Evolutionary conservation across 768 basidiomycete genomes (phyloP).

Genomic region (Tylopilus felleus): DNA sequence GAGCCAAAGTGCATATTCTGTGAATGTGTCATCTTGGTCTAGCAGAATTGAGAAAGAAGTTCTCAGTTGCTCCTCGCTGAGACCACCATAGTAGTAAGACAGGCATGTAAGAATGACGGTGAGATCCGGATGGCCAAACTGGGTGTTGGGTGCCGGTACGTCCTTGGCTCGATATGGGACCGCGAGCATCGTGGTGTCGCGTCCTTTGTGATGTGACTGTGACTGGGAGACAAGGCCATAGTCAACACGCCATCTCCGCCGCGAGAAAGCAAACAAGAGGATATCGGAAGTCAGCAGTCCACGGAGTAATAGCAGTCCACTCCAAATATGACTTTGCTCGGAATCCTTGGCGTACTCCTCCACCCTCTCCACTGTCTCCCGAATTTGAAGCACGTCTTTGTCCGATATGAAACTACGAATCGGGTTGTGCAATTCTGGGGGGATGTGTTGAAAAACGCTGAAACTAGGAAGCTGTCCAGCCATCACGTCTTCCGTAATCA

Average conservation of each 20-base stretch:
- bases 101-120: too few species aligned
- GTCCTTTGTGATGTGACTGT: too few species aligned
- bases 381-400: not conserved
- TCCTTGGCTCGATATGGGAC: conserved; percentile 17
- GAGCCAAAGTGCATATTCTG: too few species aligned
- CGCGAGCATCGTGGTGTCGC: not conserved
- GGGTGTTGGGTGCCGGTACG: too few species aligned
- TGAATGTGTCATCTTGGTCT: conserved; percentile 2
- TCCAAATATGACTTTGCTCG: not conserved
- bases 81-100: not conserved
- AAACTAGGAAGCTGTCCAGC: not conserved
- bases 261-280: not conserved
- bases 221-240: too few species aligned
- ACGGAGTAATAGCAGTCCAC: not conserved
- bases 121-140: too few species aligned
- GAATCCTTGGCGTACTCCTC: not conserved
- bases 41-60: not conserved
- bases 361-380: not conserved
- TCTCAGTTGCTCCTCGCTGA: not conserved
- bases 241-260: not conserved
- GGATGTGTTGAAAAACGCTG: not conserved
- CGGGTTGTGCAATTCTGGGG: not conserved
- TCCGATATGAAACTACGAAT: not conserved
- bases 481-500: not conserved
- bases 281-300: not conserved